Evolutionary conservation across 441 rosid genomes (phyloP).

Genomic region (Populus hybrid): DNA sequence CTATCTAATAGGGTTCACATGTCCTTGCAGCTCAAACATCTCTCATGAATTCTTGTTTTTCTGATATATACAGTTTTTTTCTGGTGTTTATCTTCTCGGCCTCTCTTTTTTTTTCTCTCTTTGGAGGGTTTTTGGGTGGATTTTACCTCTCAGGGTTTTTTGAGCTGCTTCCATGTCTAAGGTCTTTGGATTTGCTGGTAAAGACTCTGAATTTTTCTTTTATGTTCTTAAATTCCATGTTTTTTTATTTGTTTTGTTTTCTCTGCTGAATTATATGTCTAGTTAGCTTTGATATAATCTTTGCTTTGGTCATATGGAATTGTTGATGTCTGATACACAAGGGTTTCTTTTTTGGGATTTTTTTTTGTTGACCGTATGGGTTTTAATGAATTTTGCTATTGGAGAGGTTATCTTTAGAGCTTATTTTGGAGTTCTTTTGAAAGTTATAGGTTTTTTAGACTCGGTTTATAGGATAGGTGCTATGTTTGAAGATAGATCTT

Average conservation of each 20-base stretch:
- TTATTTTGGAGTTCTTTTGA: neutral
- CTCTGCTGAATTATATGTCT: neutral
- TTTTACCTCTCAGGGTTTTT: conserved; percentile 45
- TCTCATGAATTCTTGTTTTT: conserved; percentile 53
- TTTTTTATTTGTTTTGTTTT: neutral
- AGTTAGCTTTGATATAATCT: neutral
- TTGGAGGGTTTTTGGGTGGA: conserved; percentile 57
- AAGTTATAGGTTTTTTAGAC: neutral
- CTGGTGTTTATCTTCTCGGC: conserved; percentile 21
- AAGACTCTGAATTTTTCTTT: neutral
- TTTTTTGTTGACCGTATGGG: neutral
- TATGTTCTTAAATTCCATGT: neutral
- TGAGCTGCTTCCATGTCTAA: conserved; percentile 67
- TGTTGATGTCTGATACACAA: neutral
- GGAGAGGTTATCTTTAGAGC: neutral
- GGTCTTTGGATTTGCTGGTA: conserved; percentile 64
- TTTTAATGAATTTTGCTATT: neutral
- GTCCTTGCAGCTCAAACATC: conserved; percentile 22
- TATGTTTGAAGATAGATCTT: neutral
- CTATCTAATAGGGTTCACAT: conserved; percentile 63
- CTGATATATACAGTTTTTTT: conserved; percentile 17
- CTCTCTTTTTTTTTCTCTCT: conserved; percentile 68
- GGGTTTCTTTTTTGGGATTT: neutral
- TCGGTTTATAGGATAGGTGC: neutral
- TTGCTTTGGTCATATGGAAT: neutral